Conservation (phyloP, 2,329 filamentous ascomycete species). For the Neonectria neomacrospora region DNA sequence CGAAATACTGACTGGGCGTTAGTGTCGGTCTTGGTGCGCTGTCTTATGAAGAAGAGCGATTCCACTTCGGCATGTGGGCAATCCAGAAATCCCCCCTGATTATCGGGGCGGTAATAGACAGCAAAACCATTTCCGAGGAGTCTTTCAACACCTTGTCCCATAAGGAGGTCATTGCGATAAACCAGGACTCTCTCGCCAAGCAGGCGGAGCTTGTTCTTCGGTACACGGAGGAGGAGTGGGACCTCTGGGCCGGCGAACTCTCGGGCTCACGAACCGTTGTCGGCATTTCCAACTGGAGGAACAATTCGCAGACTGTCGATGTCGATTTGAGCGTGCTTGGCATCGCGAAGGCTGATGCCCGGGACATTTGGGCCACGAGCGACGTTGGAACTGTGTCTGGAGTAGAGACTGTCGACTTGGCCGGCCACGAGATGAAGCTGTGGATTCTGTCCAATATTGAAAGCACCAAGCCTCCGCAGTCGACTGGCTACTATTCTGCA, state of each 20-base stretch:
- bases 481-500: conserved; percentile 54
- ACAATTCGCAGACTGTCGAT: conserved; percentile 54
- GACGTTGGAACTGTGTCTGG: conserved; percentile 49
- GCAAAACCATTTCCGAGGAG: conserved; percentile 48
- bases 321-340: conserved; percentile 56
- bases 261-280: conserved; percentile 56
- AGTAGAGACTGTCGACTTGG: conserved; percentile 47
- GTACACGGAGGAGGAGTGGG: conserved; percentile 60
- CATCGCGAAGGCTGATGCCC: conserved; percentile 51
- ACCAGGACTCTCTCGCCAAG: conserved; percentile 64
- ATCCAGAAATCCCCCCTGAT: conserved; percentile 62
- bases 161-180: conserved; percentile 65
- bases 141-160: conserved; percentile 60
- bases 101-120: conserved; percentile 58
- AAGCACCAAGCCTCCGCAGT: conserved; percentile 32
- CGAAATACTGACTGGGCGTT: background rate
- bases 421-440: conserved; percentile 53
- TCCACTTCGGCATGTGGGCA: conserved; percentile 64
- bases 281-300: conserved; percentile 62
- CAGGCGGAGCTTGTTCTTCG: conserved; percentile 62
- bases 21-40: conserved; percentile 60
- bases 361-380: conserved; percentile 54
- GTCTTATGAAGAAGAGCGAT: conserved; percentile 59
- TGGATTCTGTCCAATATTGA: conserved; percentile 52
- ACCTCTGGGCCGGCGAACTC: conserved; percentile 62